Evolutionary conservation across 2,329 filamentous ascomycete genomes (phyloP).

Genomic region (Apiospora sp.): DNA sequence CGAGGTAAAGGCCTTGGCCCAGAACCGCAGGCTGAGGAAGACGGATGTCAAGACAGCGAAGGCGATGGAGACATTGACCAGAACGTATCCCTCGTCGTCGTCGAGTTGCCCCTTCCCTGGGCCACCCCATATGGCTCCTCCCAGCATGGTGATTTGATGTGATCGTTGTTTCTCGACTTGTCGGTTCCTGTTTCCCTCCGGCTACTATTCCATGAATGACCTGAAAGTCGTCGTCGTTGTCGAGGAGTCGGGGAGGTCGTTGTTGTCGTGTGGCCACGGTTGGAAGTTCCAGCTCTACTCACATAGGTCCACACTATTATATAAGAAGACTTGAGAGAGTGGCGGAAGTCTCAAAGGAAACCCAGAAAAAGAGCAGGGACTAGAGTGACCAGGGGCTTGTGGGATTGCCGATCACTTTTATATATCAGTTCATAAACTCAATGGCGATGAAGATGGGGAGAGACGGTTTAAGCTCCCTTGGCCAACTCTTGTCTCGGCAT

Average conservation of each 20-base stretch:
- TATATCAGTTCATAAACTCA: not conserved
- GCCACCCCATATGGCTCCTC: not conserved
- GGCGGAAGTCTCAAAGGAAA: not conserved
- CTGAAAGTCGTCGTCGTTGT: not conserved
- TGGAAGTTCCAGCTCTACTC: not conserved
- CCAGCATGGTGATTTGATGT: not conserved
- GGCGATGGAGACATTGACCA: constrained; percentile 35
- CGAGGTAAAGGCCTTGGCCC: constrained; percentile 32
- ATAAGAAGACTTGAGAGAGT: not conserved
- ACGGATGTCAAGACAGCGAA: constrained; percentile 32
- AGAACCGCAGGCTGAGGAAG: constrained; percentile 31
- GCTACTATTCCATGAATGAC: not conserved
- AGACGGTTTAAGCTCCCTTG: not conserved
- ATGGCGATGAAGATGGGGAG: not conserved
- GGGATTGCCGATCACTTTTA: not conserved
- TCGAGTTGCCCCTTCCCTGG: not conserved
- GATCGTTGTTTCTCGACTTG: not conserved
- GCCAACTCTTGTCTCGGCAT: not conserved
- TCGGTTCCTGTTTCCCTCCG: not conserved
- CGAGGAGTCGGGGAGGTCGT: not conserved
- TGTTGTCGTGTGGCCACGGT: not conserved
- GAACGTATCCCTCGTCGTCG: constrained; percentile 26
- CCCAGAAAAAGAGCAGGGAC: not conserved
- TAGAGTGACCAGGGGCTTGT: not conserved
- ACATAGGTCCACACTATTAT: not conserved